Evolutionary conservation across 371 early-diverging fungal species (phyloP).

Genomic region (Actinomortierella ambigua): DNA sequence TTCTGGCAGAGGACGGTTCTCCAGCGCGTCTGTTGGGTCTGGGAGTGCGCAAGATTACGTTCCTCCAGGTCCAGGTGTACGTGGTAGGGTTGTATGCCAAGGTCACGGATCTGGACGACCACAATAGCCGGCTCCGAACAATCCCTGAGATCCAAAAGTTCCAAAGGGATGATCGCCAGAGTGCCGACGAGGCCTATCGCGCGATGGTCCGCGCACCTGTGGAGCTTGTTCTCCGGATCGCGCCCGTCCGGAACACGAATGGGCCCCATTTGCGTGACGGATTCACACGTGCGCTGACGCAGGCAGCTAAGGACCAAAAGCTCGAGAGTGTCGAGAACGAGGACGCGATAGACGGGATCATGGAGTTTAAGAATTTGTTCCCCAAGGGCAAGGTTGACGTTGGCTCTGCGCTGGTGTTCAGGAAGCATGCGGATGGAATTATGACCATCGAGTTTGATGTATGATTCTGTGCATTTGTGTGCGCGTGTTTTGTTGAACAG

Average conservation of each 20-base stretch:
- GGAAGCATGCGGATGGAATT: slow-evolving; percentile 61
- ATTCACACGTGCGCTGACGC: slow-evolving; percentile 61
- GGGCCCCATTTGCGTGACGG: slow-evolving; percentile 78
- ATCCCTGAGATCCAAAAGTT: slow-evolving; percentile 46
- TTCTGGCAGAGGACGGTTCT: slow-evolving; percentile 44
- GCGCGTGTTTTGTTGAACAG: no score
- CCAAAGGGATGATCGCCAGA: slow-evolving; percentile 13
- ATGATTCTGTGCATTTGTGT: slow-evolving; percentile 6
- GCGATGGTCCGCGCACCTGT: slow-evolving; percentile 31
- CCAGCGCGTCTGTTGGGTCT: slow-evolving; percentile 61
- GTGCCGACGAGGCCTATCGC: slow-evolving; percentile 22
- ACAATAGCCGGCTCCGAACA: slow-evolving; percentile 39
- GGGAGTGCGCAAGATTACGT: slow-evolving; percentile 72
- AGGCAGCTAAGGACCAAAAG: slow-evolving; percentile 49
- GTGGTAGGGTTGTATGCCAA: slow-evolving; percentile 66
- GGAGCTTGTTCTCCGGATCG: slow-evolving; percentile 44
- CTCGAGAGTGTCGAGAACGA: slow-evolving; percentile 27
- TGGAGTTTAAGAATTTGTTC: slow-evolving; percentile 67
- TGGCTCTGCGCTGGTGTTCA: slow-evolving; percentile 64
- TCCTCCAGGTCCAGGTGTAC: slow-evolving; percentile 71
- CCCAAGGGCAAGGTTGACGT: slow-evolving; percentile 62
- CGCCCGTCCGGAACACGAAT: slow-evolving; percentile 65
- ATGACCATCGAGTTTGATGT: slow-evolving; percentile 65
- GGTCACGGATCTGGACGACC: slow-evolving; percentile 51
- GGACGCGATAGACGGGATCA: slow-evolving; percentile 57